Conservation (phyloP, 805 yeast species). For the Sugiyamaella lignohabitans region DNA sequence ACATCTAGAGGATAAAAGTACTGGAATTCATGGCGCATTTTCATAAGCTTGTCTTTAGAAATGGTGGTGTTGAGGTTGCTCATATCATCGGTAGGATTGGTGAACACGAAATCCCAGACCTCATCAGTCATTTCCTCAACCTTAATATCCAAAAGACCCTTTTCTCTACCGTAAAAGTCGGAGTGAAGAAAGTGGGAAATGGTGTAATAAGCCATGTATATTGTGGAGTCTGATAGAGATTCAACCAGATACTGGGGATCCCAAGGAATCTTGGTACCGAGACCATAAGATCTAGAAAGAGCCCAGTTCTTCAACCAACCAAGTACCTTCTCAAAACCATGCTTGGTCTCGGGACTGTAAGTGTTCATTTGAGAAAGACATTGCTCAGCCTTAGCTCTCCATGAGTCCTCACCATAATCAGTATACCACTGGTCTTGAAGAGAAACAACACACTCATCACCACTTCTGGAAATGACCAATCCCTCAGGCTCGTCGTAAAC, state of each 20-base stretch:
- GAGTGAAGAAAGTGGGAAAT: constrained; percentile 77
- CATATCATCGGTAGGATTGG: constrained; percentile 48
- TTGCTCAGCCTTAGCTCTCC: constrained; percentile 79
- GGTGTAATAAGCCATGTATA: constrained; percentile 93
- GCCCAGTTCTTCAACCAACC: constrained; percentile 99
- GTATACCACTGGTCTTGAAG: constrained; percentile 98
- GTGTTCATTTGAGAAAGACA: constrained; percentile 72
- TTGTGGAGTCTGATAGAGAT: constrained; percentile 90
- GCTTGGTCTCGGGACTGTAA: constrained; percentile 73
- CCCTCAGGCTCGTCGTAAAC: constrained; percentile 93
- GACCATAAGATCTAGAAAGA: constrained; percentile 90
- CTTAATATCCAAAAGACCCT: constrained; percentile 66
- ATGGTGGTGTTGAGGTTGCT: constrained; percentile 41
- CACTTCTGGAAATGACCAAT: constrained; percentile 84
- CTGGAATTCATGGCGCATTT: constrained; percentile 87
- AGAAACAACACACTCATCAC: constrained; percentile 94
- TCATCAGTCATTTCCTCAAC: constrained; percentile 88
- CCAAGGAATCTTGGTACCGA: constrained; percentile 96
- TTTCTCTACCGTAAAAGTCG: constrained; percentile 73
- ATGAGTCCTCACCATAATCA: constrained; percentile 90
- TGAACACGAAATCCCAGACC: constrained; percentile 86
- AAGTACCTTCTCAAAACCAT: constrained; percentile 89
- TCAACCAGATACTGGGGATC: constrained; percentile 89
- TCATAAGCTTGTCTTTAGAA: constrained; percentile 58
- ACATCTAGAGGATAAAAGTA: constrained; percentile 93